Evolutionary conservation across 768 basidiomycete genomes (phyloP), one percentile per base, ranked within the genome.

Genomic region (Dioszegia hungarica): DNA sequence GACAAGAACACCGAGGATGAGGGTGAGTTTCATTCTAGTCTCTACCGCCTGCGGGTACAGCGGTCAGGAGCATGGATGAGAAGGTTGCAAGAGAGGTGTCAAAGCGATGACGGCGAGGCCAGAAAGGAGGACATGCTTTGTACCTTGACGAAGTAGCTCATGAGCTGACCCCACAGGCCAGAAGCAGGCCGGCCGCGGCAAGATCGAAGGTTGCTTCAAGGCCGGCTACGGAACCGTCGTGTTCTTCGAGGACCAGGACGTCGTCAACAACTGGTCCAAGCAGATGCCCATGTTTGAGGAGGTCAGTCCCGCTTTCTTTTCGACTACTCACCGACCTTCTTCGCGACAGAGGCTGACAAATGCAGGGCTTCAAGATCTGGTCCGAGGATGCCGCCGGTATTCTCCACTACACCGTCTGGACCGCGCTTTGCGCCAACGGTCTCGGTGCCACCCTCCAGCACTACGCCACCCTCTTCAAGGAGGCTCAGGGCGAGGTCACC

Each of bases 161-260:
- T 40, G 2, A 1, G 5, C n/a, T n/a, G n/a, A n/a, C n/a, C n/a
- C 3, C 24, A 8, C 24, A 40, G 57, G 41, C 19, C 51, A 53
- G 19, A 39, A 38, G 44, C 22, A 54, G 39, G 43, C 28, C n/a
- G 49, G 41, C 11, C 37, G 48, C 8, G 56, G 29, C 15, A 52
- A 43, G 41, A 54, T 59, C 44, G 51, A 59, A 14, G 44, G 45
- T 4, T 10, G 27, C 56, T 48, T 59, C 71, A 61, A 62, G 62
- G 54, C 62, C 11, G 75, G 68, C 5, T 66, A 73, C 56, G 78
- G 78, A 25, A 77, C 78, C 22, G 70, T 79, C 49, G 54, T 77
- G 25, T 69, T 78, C 64, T 77, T 76, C 53, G 75, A 76, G 33
- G 78, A 79, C 60, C 61, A 75, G 48, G 64, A 65, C 31, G 72